Evolutionary conservation across 1,284 basidiomycete genomes (phyloP), one percentile per base, ranked within the genome.

Genomic region (Xerocomus cyaneibrunnescens): DNA sequence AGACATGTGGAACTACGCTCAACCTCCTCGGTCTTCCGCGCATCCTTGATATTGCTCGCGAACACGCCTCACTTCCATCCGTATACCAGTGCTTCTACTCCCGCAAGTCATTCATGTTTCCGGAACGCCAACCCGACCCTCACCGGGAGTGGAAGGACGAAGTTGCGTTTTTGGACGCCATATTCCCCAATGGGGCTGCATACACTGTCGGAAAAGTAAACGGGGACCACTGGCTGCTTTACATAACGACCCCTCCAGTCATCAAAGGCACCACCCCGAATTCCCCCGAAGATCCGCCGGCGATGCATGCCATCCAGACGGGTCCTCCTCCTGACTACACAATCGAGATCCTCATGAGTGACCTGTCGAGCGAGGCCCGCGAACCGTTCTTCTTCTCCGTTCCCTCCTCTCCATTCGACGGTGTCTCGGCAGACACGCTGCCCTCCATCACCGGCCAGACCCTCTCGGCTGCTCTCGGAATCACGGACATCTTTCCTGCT

Each of bases 91-190:
- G 90, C 72, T 99, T 99, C 78, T 99, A 99, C 77, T 97, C 94
- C 44, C 87, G 96, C 64, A 99, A 99, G 75, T 89, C 90, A 10
- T 99, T 99, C 83, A 98, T 99, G 91, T 99, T 99, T 72, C 97
- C 97, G 16, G 97, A 99, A 70, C 85, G 91, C 40, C 97, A 99
- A 69, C 78, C 79, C 37, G 95, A 94, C 3, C 96, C 96, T 25
- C 97, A 99, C 74, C 81, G 85, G 56, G 92, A 95, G 69, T 99
- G 97, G 97, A 84, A 85, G 60, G 82, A 92, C 55, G 97, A 99
- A 74, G 91, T 98, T 57, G 81, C 85, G 52, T 97, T 88, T 66
- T 80, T 99, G 46, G 96, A 99, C 69, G 82, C 82, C 56, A 86
- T 94, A 59, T 98, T 99, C 71, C 73, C 77, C 46, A 81, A 85